Evolutionary conservation across 2,329 filamentous ascomycete species (phyloP), one percentile per base, ranked within the genome.

Genomic region (Bisporella sp.): DNA sequence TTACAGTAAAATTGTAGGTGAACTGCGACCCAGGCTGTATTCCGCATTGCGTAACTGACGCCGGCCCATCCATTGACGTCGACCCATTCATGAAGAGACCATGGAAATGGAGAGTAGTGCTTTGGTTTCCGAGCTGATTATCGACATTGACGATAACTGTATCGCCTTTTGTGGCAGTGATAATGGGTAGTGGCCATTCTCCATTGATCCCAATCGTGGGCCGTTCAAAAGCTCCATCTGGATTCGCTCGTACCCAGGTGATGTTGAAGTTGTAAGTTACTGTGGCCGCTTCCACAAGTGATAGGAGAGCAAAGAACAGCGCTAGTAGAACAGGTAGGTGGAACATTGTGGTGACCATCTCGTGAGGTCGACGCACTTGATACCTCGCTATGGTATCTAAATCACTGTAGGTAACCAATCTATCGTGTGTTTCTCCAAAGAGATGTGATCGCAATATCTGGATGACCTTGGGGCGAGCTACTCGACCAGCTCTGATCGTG

Each of bases 191-290:
- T 1, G 87, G 88, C 84, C 87, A 89, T 69, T 83, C 66, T 4
- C 79, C 79, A 61, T 93, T 92, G 69, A 93, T 85, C 43, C 85
- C 86, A 62, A 92, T 87, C 4, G 79, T 78, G n/a, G 81, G 75
- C 32, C 87, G 76, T 39, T 78, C 72, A 52, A 76, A 75, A 6
- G 74, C 71, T 28, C 82, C 83, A 69, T 92, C 87, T 0, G 87
- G 88, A 44, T 87, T 85, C 33, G 83, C 79, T 41, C 69, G 77
- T 8, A 88, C 80, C 86, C 87, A 90, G 51, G 76, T 78, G 55
- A 89, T 73, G 59, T 83, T 80, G 69, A 85, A 89, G 64, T 87
- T 73, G 61, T 84, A 79, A 4, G 68, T 75, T 33, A 81, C 71
- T 0, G 71, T 77, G 45, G 70, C 73, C 31, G 71, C 72, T 60